Conservation (phyloP, 1,284 basidiomycete species). For the Schizopora paradoxa region DNA sequence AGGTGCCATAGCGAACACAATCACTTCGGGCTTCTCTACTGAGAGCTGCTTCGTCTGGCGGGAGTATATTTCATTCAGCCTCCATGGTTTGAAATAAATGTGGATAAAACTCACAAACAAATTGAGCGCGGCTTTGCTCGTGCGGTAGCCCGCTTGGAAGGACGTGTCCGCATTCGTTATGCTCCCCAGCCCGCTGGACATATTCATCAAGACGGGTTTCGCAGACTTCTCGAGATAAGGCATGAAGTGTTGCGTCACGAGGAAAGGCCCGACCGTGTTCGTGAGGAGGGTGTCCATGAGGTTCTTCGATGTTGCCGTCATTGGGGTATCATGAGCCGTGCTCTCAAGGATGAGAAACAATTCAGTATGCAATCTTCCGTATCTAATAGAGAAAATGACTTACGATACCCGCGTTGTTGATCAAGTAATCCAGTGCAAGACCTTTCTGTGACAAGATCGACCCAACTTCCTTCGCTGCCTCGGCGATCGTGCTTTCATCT, state of each 20-base stretch:
- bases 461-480: conserved; percentile 22
- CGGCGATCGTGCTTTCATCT: conserved; percentile 26
- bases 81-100: neutral
- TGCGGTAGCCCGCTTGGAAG: too few species aligned
- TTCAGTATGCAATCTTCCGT: too few species aligned
- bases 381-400: too few species aligned
- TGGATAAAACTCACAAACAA: conserved; percentile 20
- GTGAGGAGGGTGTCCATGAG: conserved; percentile 24
- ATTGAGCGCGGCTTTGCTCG: conserved; percentile 20
- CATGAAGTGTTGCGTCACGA: conserved; percentile 28
- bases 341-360: too few species aligned
- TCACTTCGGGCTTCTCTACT: conserved; percentile 19
- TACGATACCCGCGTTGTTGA: conserved; percentile 38
- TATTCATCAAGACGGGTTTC: conserved; percentile 31
- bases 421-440: conserved; percentile 35
- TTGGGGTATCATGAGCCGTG: conserved; percentile 27
- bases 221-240: conserved; percentile 28
- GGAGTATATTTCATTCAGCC: neutral
- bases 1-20: conserved; percentile 18
- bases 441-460: conserved; percentile 27
- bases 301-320: conserved; percentile 19
- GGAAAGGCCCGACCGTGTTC: conserved; percentile 31
- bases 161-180: conserved; percentile 23
- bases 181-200: conserved; percentile 28
- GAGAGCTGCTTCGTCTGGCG: conserved; percentile 20